Conservation (phyloP, 2,329 filamentous ascomycete species). For the Fonsecaea erecta region DNA sequence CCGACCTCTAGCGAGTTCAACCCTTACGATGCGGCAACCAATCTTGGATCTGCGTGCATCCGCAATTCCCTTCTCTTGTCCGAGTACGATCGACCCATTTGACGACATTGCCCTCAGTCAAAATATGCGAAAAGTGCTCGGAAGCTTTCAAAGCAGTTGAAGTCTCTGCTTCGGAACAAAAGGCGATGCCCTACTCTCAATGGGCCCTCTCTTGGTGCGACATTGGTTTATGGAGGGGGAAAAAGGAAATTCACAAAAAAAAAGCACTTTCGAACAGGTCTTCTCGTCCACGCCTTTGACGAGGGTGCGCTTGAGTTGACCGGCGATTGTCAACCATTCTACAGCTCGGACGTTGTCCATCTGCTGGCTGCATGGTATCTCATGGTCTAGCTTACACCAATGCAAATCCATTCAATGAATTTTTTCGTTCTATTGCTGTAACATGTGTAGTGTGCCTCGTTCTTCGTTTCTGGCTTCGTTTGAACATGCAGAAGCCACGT, state of each 20-base stretch:
- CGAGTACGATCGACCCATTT: not conserved
- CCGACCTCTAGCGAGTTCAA: not conserved
- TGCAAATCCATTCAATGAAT: slow-evolving; percentile 23
- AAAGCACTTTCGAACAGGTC: slow-evolving; percentile 28
- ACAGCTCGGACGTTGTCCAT: slow-evolving; percentile 20
- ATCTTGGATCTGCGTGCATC: not conserved
- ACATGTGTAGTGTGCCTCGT: not conserved
- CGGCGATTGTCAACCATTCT: slow-evolving; percentile 34
- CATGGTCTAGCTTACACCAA: slow-evolving; percentile 27
- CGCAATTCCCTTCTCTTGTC: not conserved
- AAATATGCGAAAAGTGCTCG: not conserved
- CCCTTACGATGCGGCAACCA: not conserved
- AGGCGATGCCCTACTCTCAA: slow-evolving; percentile 36
- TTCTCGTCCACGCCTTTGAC: slow-evolving; percentile 30
- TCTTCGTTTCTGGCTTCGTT: not conserved
- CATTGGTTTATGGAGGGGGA: slow-evolving; percentile 24
- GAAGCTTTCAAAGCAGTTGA: slow-evolving; percentile 34
- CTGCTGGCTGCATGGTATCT: slow-evolving; percentile 30
- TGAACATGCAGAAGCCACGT: too few species aligned
- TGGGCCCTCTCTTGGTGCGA: slow-evolving; percentile 21
- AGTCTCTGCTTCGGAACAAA: slow-evolving; percentile 38
- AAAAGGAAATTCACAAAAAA: slow-evolving; percentile 28
- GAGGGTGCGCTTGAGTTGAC: slow-evolving; percentile 31
- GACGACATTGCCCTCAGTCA: not conserved
- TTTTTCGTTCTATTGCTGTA: slow-evolving; percentile 10